Base-by-base conservation (phyloP, 805 yeast species). In the Zygosaccharomyces siamensis region DNA sequence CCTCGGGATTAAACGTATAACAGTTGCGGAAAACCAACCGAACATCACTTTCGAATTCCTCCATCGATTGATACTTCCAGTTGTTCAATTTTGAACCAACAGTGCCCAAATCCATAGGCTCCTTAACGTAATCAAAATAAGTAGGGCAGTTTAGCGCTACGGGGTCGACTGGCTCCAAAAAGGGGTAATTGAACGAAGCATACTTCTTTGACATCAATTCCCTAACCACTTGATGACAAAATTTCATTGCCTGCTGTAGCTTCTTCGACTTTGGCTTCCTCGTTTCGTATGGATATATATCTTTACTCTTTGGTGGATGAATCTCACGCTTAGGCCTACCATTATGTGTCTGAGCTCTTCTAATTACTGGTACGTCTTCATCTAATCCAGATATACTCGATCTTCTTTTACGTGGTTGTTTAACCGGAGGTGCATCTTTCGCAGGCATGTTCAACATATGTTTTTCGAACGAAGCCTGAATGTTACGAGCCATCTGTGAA, bases 251-350 rank as follows among this genome's bases (percentile, higher is more conserved):
- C 7, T 92, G 85, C 35, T 92, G 95, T 63, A 75, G 82, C 72
- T 89, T 92, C 78, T 92, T 90, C 70, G 87, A 87, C 56, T 95
- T 80, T 40, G 99, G 99, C 46, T 63, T 62, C 28, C 61, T 51
- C 46, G 81, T 81, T 61, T 89, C 97, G 61, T 88, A 89, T 3
- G 96, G 95, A 49, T 67, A 68, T 67, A 90, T 80, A 64, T 93
- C 97, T 63, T 88, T 88, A 28, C 96, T 87, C 63, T 86, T 84
- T 46, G 99, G 99, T 3, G 99, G 99, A 66, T 90, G 97, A 42
- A 93, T 89, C 57, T 89, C 93, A 57, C 99, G 80, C 69, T 92
- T 92, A 33, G 98, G 98, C 57, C 99, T 77, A 27, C 90, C 93
- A 45, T 83, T 86, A 21, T 83, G 81, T 5, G 78, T 74, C 28